Percentiles rank a stretch among this genome's conserved stretches.
Conservation (phyloP, 1,284 basidiomycete genomes). For the Omphalotus olearius region DNA sequence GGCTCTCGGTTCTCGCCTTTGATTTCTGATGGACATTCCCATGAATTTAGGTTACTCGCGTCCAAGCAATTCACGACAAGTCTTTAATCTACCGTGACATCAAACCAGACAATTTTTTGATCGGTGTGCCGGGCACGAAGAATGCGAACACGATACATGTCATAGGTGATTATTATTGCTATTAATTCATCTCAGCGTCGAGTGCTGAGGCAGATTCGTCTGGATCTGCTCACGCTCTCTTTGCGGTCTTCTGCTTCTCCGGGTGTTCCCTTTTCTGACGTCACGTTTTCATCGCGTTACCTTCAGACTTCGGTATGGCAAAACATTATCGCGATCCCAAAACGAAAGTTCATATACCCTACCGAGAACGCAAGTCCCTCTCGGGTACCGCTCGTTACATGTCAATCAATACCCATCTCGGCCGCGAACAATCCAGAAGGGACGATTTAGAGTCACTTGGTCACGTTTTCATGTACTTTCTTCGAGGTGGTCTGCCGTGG, state of each 20-base stretch:
- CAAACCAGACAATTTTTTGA: slow-evolving; percentile 98
- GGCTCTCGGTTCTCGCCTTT: not conserved
- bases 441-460: slow-evolving; percentile 94
- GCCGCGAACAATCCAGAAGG: slow-evolving; percentile 85
- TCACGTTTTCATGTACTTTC: slow-evolving; percentile 98
- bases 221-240: not conserved
- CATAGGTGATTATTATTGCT: slow-evolving; percentile 56
- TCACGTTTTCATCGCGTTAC: not conserved
- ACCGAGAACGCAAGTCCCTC: slow-evolving; percentile 97
- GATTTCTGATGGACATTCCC: not conserved
- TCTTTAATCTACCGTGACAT: slow-evolving; percentile 99
- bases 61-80: slow-evolving; percentile 97
- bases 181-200: not conserved
- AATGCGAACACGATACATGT: slow-evolving; percentile 89
- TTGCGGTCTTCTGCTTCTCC: slow-evolving; percentile 2
- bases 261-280: slow-evolving; percentile 6
- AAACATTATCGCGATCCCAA: slow-evolving; percentile 99
- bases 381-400: slow-evolving; percentile 98
- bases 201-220: too few relatives aligned
- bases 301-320: slow-evolving; percentile 91
- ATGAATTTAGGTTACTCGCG: slow-evolving; percentile 78
- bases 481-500: slow-evolving; percentile 92
- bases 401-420: slow-evolving; percentile 98
- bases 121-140: slow-evolving; percentile 92
- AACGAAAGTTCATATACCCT: slow-evolving; percentile 96